phyloP scores from a whole-genome alignment of 2,329 filamentous ascomycete species.

The Trichophyton equinum region DNA sequence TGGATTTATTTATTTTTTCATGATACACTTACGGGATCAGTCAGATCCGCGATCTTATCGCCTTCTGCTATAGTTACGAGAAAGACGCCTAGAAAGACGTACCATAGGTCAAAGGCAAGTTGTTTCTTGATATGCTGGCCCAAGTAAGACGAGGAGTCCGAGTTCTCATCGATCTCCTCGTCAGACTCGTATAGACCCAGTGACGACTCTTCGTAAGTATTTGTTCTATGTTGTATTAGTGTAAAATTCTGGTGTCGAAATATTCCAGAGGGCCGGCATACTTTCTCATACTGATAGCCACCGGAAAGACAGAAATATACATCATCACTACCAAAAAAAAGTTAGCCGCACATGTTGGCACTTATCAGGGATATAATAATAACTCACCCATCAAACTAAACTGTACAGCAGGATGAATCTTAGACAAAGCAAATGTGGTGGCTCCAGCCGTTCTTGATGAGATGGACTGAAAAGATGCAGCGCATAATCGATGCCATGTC shows the following conservation, averaged over 20 bases:
- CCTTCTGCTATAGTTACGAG: slow-evolving; percentile 39
- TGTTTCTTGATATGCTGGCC: slow-evolving; percentile 49
- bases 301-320: slow-evolving; percentile 94
- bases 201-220: slow-evolving; percentile 56
- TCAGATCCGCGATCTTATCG: slow-evolving; percentile 17
- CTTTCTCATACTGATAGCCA: slow-evolving; percentile 75
- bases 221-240: slow-evolving; percentile 27
- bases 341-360: slow-evolving; percentile 6
- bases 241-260: not conserved
- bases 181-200: slow-evolving; percentile 42
- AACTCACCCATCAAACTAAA: slow-evolving; percentile 41
- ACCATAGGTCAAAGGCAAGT: slow-evolving; percentile 54
- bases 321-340: slow-evolving; percentile 67
- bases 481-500: slow-evolving; percentile 15
- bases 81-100: slow-evolving; percentile 47
- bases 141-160: slow-evolving; percentile 30
- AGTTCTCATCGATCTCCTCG: slow-evolving; percentile 16
- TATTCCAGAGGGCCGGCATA: slow-evolving; percentile 11
- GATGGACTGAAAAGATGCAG: slow-evolving; percentile 43
- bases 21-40: slow-evolving; percentile 17
- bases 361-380: not conserved
- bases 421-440: slow-evolving; percentile 39
- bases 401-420: slow-evolving; percentile 44
- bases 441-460: slow-evolving; percentile 40
- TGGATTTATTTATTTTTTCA: not conserved